Base-by-base conservation (phyloP, 2,329 filamentous ascomycete genomes). In the Trichoderma koningiopsis region DNA sequence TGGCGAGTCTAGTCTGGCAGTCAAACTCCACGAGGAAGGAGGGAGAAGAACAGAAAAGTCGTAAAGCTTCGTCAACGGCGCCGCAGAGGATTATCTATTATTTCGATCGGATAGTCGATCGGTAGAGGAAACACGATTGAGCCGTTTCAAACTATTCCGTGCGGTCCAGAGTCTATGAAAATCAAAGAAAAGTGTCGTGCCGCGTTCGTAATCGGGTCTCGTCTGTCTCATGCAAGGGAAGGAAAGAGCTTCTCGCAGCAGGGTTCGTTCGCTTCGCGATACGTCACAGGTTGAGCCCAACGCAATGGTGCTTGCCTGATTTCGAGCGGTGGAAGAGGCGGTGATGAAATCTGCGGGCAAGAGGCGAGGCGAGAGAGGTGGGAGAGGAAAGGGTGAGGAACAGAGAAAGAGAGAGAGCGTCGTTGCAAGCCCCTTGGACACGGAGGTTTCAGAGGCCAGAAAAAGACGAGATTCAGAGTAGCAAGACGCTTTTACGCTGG, bases 381-480 rank as follows among this genome's bases (percentile, higher is more conserved):
- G 11, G 14, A 19, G 19, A 31, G 27, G 27, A 47, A 47, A 37
- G 35, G 24, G 10, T 49, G 8, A 24, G 57, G 52, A 16, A 52
- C 22, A 57, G 59, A 47, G 59, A 52, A 22, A 57, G 59, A 47
- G 59, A 52, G 47, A 62, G 33, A 35, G 33, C 33, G 59, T 65
- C 31, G 56, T 57, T 35, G 24, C 62, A 66, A 57, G 60, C 68
- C 68, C 68, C 62, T 63, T 68, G 59, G 68, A 59, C 33, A 24
- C 29, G 37, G 22, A 37, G 37, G 47, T 59, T 60, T 58, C 60
- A 40, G 31, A 24, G 47, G 27, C 22, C 49, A n/a, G 58, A 40
- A 63, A 40, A 66, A 53, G 56, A 53, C 37, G 33, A 65, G 68
- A 69, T 55, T 55, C 11, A 33, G 47, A 43, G 57, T 31, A 29